Evolutionary conservation across 768 basidiomycete species (phyloP), one percentile per base, ranked within the genome.

Genomic region (Termitomyces sp.): DNA sequence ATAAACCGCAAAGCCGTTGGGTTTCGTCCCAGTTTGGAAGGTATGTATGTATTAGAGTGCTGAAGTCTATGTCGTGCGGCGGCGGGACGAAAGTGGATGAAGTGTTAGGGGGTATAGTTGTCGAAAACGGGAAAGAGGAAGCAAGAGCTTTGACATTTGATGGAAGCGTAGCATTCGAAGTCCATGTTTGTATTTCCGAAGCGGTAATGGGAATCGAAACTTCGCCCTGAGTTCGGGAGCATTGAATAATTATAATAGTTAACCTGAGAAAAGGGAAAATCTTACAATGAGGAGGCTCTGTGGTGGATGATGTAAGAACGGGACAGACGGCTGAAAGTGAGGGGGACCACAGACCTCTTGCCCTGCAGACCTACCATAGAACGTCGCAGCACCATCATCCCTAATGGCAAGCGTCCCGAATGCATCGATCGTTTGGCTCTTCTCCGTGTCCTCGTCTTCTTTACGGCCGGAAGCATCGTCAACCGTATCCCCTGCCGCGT

Each of bases 331-430:
- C 10, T 40, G 25, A 29, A n/a, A 43, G 5, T 4, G 9, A 43
- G 10, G 2, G 17, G 5, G 14, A 40, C 20, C 1, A 74, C 85
- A 52, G 60, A 88, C 88, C 78, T 91, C 89, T 54, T 83, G 82
- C 8, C 87, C 87, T 36, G 87, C 87, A 52, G 86, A 86, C n/a
- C 85, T 79, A 20, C 87, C 87, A 67, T 86, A 89, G 64, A 89
- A 89, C 3, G 86, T 88, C 3, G 85, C 81, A 4, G 83, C 86
- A 20, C 88, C 88, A 64, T 88, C 87, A 47, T 88, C 85, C 34
- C 84, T 78, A 61, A 89, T 82, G 0, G 88, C 88, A 17, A 89
- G 67, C 0, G 87, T 89, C 9, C 87, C 87, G 68, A 89, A 88
- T 12, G 85, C 78, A 66, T 89, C 87, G 43, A 89, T 84, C 53